These are phyloP conservation scores for Corchorus olitorius DNA, from an alignment of 345 rosid genomes.

Conservation along the genomic window DNA sequence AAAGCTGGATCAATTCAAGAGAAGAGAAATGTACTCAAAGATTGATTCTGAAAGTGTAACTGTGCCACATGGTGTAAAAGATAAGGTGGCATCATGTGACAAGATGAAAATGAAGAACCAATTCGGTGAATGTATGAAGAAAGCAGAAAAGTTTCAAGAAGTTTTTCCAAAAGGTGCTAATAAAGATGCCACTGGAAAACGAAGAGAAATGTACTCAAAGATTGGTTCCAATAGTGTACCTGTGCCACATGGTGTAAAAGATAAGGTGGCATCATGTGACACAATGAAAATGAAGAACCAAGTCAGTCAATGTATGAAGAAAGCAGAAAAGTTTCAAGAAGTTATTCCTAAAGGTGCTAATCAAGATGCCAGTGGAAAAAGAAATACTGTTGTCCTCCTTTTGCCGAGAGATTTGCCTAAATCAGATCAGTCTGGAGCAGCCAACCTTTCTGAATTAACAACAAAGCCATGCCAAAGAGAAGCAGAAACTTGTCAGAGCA, in stretches of 20 bases:
- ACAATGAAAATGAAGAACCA: constrained; percentile 33
- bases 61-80: constrained; percentile 31
- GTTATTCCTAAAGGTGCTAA: constrained; percentile 24
- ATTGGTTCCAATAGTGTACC: constrained; percentile 26
- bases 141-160: constrained; percentile 35
- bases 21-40: constrained; percentile 34
- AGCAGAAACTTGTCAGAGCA: constrained; percentile 42
- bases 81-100: constrained; percentile 30
- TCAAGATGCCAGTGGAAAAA: constrained; percentile 31
- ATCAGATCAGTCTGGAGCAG: constrained; percentile 33
- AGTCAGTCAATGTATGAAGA: constrained; percentile 33
- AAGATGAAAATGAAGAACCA: constrained; percentile 34
- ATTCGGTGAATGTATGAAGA: constrained; percentile 33
- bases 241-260: constrained; percentile 31
- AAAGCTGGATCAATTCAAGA: constrained; percentile 32
- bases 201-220: constrained; percentile 29
- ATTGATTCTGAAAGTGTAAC: constrained; percentile 27
- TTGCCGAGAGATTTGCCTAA: constrained; percentile 47
- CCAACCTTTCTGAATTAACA: constrained; percentile 33
- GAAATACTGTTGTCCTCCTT: constrained; percentile 47
- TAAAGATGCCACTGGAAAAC: constrained; percentile 30
- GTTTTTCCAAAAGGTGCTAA: constrained; percentile 24
- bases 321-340: constrained; percentile 35
- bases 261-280: constrained; percentile 30
- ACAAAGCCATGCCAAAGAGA: constrained; percentile 27